Conservation (phyloP, 2,329 filamentous ascomycete genomes). For the Cytospora piceicola region DNA sequence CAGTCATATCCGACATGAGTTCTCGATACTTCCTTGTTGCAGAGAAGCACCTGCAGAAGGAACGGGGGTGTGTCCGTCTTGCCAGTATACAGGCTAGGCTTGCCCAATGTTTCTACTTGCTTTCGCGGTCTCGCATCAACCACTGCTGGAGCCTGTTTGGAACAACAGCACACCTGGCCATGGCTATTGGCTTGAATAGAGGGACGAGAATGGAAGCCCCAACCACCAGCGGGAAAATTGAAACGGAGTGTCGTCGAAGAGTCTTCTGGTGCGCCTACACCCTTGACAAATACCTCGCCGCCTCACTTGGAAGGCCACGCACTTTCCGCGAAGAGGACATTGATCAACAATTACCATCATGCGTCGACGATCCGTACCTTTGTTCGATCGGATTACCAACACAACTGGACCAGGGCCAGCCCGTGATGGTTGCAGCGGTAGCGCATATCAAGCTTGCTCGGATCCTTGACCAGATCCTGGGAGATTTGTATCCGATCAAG, state of each 20-base stretch:
- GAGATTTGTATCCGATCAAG: conserved; percentile 43
- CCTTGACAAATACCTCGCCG: conserved; percentile 66
- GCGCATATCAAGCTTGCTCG: conserved; percentile 43
- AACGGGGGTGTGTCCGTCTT: conserved; percentile 44
- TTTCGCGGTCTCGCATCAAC: conserved; percentile 51
- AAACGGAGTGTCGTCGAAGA: conserved; percentile 45
- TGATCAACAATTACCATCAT: conserved; percentile 61
- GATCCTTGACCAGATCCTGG: conserved; percentile 43
- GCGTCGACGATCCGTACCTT: conserved; percentile 58
- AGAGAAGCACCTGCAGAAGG: conserved; percentile 44
- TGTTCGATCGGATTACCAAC: conserved; percentile 4
- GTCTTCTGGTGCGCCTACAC: conserved; percentile 69
- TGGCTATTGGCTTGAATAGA: conserved; percentile 46
- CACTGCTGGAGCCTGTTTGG: conserved; percentile 53
- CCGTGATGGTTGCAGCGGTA: conserved; percentile 42
- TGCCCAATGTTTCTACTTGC: conserved; percentile 48
- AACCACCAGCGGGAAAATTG: conserved; percentile 38
- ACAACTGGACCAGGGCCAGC: conserved; percentile 29
- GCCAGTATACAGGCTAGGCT: conserved; percentile 48
- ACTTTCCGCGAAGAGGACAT: conserved; percentile 69
- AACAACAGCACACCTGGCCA: conserved; percentile 44
- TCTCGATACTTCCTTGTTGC: conserved; percentile 41
- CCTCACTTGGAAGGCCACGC: conserved; percentile 62
- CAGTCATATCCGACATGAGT: conserved; percentile 30
- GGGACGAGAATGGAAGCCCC: conserved; percentile 35